Conservation (phyloP, 345 rosid genomes). For the Anastatica hierochuntica region DNA sequence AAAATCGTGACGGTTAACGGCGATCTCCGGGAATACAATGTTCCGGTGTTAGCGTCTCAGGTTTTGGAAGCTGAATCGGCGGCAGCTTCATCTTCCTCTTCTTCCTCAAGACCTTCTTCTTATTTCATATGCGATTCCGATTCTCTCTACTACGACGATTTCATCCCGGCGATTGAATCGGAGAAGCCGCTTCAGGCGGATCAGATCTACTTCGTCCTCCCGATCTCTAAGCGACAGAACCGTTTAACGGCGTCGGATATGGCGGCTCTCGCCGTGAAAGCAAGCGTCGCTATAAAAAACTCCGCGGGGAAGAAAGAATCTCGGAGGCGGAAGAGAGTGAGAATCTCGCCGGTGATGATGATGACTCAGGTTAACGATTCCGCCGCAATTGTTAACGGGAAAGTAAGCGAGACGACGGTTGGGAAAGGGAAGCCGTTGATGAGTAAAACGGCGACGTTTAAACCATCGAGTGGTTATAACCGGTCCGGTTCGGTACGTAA, state of each 20-base stretch:
- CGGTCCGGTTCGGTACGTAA: slow-evolving; percentile 54
- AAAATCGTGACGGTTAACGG: slow-evolving; percentile 63
- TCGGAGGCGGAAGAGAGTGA: slow-evolving; percentile 30
- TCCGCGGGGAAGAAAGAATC: slow-evolving; percentile 17
- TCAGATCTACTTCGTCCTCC: slow-evolving; percentile 69
- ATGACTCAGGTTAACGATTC: slow-evolving; percentile 16
- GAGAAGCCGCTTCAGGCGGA: slow-evolving; percentile 32
- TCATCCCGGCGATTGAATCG: slow-evolving; percentile 38
- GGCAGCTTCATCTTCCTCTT: slow-evolving; percentile 20
- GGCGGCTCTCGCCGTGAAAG: slow-evolving; percentile 93
- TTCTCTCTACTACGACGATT: slow-evolving; percentile 46
- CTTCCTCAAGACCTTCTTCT: slow-evolving; percentile 27
- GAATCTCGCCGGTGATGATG: slow-evolving; percentile 51
- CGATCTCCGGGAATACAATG: slow-evolving; percentile 42
- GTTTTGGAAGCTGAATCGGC: slow-evolving; percentile 33
- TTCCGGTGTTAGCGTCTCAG: slow-evolving; percentile 46
- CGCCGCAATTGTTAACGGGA: slow-evolving; percentile 2
- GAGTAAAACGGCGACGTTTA: slow-evolving; percentile 8
- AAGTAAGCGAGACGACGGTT: neutral
- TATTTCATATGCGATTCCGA: slow-evolving; percentile 61
- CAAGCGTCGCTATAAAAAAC: slow-evolving; percentile 60
- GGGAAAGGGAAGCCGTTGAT: neutral
- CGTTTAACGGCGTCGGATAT: slow-evolving; percentile 59
- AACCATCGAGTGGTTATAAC: slow-evolving; percentile 14
- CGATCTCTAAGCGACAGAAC: slow-evolving; percentile 48